A percentile compares a stretch with the other conserved stretches of the same genome.
These are phyloP conservation scores for Piedraia hortae DNA, from an alignment of 2,329 filamentous ascomycete genomes.

Conservation along the genomic window DNA sequence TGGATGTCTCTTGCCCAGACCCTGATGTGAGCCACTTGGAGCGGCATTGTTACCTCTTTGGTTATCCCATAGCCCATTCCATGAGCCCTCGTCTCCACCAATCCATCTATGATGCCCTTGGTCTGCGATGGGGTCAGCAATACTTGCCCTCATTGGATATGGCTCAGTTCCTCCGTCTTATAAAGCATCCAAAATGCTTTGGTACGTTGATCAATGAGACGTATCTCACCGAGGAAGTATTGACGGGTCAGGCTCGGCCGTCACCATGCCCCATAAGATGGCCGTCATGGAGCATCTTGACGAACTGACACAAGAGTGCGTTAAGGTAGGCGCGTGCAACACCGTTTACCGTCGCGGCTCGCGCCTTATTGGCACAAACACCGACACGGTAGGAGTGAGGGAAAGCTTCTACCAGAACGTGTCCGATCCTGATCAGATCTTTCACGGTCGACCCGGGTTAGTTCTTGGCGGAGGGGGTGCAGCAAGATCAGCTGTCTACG, in stretches of 20 bases:
- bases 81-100: conserved; percentile 27
- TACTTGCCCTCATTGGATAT: conserved; percentile 21
- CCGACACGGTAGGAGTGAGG: conserved; percentile 51
- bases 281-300: conserved; percentile 47
- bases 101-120: conserved; percentile 24
- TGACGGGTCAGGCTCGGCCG: conserved; percentile 27
- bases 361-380: conserved; percentile 42
- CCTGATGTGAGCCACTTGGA: conserved; percentile 14
- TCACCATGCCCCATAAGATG: conserved; percentile 70
- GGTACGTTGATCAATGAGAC: conserved; percentile 16
- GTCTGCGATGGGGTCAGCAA: conserved; percentile 25
- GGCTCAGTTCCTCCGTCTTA: conserved; percentile 19
- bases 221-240: neutral
- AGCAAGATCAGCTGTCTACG: conserved; percentile 51
- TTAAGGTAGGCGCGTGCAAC: conserved; percentile 51
- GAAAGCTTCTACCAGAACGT: conserved; percentile 33
- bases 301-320: conserved; percentile 42
- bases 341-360: conserved; percentile 39
- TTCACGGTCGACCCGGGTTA: conserved; percentile 35
- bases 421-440: conserved; percentile 17
- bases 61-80: conserved; percentile 28
- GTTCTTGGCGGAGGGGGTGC: conserved; percentile 57
- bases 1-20: too few relatives aligned
- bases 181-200: conserved; percentile 31
- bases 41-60: conserved; percentile 27